phyloP scores from a whole-genome alignment of 768 basidiomycete genomes.

The Rhodotorula babjevae region DNA sequence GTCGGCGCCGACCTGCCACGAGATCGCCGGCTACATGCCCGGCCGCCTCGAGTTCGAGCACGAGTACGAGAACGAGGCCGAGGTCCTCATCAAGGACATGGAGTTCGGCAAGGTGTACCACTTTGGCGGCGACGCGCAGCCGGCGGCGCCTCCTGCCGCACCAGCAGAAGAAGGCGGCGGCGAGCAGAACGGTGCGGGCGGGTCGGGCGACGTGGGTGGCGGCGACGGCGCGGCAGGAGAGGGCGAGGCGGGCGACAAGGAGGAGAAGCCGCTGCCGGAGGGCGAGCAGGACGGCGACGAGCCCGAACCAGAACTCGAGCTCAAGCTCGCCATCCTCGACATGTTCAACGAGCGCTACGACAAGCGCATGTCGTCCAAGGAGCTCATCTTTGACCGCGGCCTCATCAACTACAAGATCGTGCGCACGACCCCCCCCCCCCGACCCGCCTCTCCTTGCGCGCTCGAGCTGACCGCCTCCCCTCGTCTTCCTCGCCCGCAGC shows the following conservation, averaged over 20 bases:
- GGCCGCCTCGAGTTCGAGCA: conserved; percentile 98
- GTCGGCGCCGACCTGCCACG: conserved; percentile 83
- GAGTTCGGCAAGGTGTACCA: conserved; percentile 86
- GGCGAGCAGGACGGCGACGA: conserved; percentile 59
- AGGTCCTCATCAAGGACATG: conserved; percentile 88
- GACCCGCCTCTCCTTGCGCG: background rate
- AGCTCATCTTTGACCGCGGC: conserved; percentile 83
- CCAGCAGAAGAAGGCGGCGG: conserved; percentile 57
- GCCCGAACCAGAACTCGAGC: conserved; percentile 71
- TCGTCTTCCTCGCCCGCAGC: conserved; percentile 52
- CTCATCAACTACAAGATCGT: conserved; percentile 93
- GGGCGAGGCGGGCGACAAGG: conserved; percentile 6
- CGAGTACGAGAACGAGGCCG: conserved; percentile 93
- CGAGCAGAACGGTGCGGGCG: conserved; percentile 26
- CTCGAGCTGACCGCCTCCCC: background rate
- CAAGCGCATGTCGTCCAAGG: conserved; percentile 76
- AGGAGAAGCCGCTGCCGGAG: conserved; percentile 50
- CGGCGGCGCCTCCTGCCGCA: conserved; percentile 51
- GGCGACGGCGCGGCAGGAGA: conserved; percentile 45
- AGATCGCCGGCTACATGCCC: conserved; percentile 86
- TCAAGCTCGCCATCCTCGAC: conserved; percentile 83
- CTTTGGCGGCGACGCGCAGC: conserved; percentile 73
- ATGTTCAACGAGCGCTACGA: conserved; percentile 86
- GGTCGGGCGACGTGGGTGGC: conserved; percentile 46
- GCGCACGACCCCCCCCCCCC: conserved; percentile 31